Percentiles rank a stretch among this genome's conserved stretches.
phyloP scores from a whole-genome alignment of 257 asterid species.

The Solanum gandarillasii region DNA sequence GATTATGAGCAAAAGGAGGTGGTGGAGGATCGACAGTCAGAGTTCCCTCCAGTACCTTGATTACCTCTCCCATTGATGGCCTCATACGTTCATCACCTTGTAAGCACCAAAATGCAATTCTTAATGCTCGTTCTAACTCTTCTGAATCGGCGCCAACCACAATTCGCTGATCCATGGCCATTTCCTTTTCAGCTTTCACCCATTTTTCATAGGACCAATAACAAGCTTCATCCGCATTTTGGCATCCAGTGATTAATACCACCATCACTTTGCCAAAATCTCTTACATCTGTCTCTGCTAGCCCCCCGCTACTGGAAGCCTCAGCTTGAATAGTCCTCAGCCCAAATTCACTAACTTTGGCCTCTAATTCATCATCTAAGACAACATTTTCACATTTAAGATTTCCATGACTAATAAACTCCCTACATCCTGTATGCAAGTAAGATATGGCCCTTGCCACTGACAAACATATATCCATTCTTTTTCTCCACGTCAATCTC shows the following conservation, averaged over 20 bases:
- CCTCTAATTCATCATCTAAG: constrained; percentile 26
- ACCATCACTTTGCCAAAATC: constrained; percentile 26
- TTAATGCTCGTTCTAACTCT: constrained; percentile 25
- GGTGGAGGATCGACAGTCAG: constrained; percentile 24
- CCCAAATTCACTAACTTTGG: constrained; percentile 31
- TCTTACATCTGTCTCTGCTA: constrained; percentile 22
- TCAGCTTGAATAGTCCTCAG: constrained; percentile 9
- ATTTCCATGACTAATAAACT: constrained; percentile 29
- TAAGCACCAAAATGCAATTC: constrained; percentile 33
- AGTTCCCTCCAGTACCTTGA: constrained; percentile 27
- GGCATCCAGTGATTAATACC: constrained; percentile 18
- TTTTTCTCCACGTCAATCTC: constrained; percentile 30
- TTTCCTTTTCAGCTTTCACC: constrained; percentile 6
- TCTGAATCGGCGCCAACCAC: constrained; percentile 6
- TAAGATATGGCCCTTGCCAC: constrained; percentile 27
- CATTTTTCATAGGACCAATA: constrained; percentile 18
- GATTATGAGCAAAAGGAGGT: constrained; percentile 3
- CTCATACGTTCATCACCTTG: constrained; percentile 28
- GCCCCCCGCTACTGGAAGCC: not conserved
- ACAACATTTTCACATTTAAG: constrained; percentile 32
- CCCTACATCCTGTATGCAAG: constrained; percentile 37
- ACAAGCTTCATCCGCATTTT: constrained; percentile 15
- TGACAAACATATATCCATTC: constrained; percentile 21
- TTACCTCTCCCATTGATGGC: constrained; percentile 34
- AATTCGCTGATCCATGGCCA: constrained; percentile 14